These are phyloP conservation scores for Quercus suber DNA, from an alignment of 306 rosid genomes.

Conservation along the genomic window DNA sequence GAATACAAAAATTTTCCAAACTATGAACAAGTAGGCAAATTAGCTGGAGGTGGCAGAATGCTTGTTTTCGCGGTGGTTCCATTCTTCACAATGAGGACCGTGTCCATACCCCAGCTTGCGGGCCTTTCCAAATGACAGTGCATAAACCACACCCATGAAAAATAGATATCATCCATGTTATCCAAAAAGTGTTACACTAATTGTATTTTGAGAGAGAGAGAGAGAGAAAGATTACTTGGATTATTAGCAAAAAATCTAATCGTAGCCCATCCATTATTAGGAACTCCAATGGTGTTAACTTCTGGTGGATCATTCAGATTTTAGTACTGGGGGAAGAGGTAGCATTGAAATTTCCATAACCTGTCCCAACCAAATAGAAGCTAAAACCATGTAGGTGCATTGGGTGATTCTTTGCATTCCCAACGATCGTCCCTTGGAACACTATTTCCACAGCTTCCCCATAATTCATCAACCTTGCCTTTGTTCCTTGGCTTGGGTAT, in stretches of 20 bases:
- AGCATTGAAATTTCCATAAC: constrained; percentile 24
- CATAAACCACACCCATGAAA: constrained; percentile 42
- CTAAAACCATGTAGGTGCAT: constrained; percentile 50
- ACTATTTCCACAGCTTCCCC: constrained; percentile 38
- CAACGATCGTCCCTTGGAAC: constrained; percentile 39
- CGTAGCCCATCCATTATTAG: constrained; percentile 39
- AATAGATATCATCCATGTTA: not conserved
- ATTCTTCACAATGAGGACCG: constrained; percentile 31
- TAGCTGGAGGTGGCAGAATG: constrained; percentile 25
- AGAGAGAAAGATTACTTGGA: constrained; percentile 24
- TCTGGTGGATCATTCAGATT: constrained; percentile 35
- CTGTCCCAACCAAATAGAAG: constrained; percentile 40
- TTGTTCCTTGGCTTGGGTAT: constrained; percentile 27
- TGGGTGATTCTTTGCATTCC: constrained; percentile 43
- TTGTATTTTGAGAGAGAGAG: not conserved
- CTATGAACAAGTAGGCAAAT: constrained; percentile 34
- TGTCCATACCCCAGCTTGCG: constrained; percentile 40
- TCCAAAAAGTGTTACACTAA: not conserved
- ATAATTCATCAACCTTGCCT: constrained; percentile 22
- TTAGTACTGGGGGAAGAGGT: constrained; percentile 16
- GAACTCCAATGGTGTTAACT: constrained; percentile 27
- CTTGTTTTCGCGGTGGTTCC: constrained; percentile 29
- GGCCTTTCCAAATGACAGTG: constrained; percentile 42
- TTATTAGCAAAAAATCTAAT: constrained; percentile 38
- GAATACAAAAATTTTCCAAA: not conserved